Evolutionary conservation across 768 basidiomycete genomes (phyloP).

Genomic region (Pleurotus sapidus): DNA sequence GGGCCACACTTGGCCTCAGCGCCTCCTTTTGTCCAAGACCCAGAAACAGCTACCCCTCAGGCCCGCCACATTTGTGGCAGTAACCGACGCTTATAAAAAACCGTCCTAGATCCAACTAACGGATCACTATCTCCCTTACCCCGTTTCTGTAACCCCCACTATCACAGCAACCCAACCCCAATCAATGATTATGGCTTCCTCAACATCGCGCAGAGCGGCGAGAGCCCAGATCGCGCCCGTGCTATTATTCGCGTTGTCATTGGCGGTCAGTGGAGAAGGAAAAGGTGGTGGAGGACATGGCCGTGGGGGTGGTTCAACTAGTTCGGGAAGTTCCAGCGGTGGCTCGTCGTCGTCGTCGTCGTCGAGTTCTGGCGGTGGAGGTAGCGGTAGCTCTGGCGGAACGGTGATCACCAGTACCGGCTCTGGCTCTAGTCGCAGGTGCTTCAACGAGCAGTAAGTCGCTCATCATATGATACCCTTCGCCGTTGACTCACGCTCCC

Average conservation of each 20-base stretch:
- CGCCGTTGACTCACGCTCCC: not conserved
- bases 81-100: slow-evolving; percentile 1
- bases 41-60: not conserved
- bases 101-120: not conserved
- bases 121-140: not conserved
- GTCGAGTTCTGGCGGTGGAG: not conserved
- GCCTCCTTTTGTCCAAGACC: too few relatives aligned
- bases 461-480: not conserved
- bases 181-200: too few relatives aligned
- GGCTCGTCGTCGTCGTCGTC: not conserved
- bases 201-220: not conserved
- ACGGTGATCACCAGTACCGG: not conserved
- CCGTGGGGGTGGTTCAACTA: not conserved
- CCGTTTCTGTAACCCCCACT: not conserved
- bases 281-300: not conserved
- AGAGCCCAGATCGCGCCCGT: not conserved
- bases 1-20: too few relatives aligned
- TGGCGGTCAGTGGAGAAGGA: not conserved
- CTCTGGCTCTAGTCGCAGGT: slow-evolving; percentile 1
- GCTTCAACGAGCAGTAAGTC: not conserved
- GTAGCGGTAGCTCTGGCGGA: not conserved
- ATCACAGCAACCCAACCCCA: not conserved
- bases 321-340: not conserved
- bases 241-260: not conserved
- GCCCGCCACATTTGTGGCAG: not conserved